Conservation (phyloP, 2,329 filamentous ascomycete genomes). For the Nemania bipapillata region DNA sequence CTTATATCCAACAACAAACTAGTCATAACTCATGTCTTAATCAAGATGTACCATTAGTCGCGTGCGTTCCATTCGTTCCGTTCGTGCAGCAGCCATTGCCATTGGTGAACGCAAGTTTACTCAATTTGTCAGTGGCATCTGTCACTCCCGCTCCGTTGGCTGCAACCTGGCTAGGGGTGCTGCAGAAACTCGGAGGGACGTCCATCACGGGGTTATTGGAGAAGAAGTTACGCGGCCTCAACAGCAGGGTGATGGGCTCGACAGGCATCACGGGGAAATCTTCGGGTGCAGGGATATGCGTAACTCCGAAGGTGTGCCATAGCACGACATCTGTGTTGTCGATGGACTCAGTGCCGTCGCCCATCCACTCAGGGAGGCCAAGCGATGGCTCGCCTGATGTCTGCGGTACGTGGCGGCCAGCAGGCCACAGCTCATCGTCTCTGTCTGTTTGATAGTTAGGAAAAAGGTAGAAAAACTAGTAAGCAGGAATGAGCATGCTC, state of each 20-base stretch:
- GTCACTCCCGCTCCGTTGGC: conserved; percentile 49
- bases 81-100: conserved; percentile 37
- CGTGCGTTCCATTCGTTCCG: conserved; percentile 38
- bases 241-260: conserved; percentile 82
- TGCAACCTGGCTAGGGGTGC: conserved; percentile 72
- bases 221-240: conserved; percentile 87
- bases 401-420: conserved; percentile 87
- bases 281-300: conserved; percentile 88
- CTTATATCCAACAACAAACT: background rate
- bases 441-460: conserved; percentile 63
- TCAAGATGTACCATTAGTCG: background rate
- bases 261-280: conserved; percentile 94
- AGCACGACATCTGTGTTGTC: conserved; percentile 87
- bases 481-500: conserved; percentile 52
- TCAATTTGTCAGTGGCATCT: conserved; percentile 51
- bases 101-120: conserved; percentile 46
- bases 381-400: conserved; percentile 81
- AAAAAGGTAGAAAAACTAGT: background rate
- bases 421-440: conserved; percentile 84
- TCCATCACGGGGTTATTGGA: conserved; percentile 80
- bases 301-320: conserved; percentile 94
- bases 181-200: conserved; percentile 79
- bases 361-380: conserved; percentile 81
- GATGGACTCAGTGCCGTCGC: conserved; percentile 73
- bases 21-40: background rate